Evolutionary conservation across 1,139 yeast species (phyloP).

Genomic region (Geotrichum candidum): DNA sequence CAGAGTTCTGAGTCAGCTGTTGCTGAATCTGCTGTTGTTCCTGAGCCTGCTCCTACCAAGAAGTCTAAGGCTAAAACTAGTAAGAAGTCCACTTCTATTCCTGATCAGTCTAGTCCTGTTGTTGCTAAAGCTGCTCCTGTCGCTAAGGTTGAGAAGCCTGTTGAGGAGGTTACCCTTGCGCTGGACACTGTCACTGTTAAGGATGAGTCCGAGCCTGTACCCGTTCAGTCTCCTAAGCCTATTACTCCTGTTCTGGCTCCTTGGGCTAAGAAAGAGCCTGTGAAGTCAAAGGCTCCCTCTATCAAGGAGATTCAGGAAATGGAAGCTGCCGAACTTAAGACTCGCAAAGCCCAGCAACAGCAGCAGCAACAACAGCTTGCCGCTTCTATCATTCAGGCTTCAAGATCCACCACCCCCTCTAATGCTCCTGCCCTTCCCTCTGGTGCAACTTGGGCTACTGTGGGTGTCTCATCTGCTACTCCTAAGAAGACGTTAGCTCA

Average conservation of each 20-base stretch:
- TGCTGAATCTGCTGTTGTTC: conserved; percentile 1
- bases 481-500: conserved; percentile 43
- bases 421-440: conserved; percentile 39
- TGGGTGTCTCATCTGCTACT: conserved; percentile 22
- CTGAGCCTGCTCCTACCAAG: conserved; percentile 10
- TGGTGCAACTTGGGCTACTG: conserved; percentile 53
- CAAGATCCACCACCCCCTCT: conserved; percentile 21
- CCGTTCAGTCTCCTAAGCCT: conserved; percentile 11
- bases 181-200: conserved; percentile 15
- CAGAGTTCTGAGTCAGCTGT: not conserved
- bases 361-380: conserved; percentile 32
- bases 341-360: conserved; percentile 28
- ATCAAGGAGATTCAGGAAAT: conserved; percentile 65
- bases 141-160: conserved; percentile 15
- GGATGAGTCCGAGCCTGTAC: conserved; percentile 10
- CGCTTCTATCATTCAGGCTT: conserved; percentile 20
- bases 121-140: conserved; percentile 10
- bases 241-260: conserved; percentile 35
- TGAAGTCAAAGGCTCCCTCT: conserved; percentile 44
- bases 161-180: conserved; percentile 12
- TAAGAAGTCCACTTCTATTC: conserved; percentile 11
- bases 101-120: conserved; percentile 11
- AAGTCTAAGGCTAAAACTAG: conserved; percentile 11
- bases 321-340: conserved; percentile 48
- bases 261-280: conserved; percentile 40